These are phyloP conservation scores for Solanum habrochaites DNA, from an alignment of 257 asterid species.

Conservation along the genomic window DNA sequence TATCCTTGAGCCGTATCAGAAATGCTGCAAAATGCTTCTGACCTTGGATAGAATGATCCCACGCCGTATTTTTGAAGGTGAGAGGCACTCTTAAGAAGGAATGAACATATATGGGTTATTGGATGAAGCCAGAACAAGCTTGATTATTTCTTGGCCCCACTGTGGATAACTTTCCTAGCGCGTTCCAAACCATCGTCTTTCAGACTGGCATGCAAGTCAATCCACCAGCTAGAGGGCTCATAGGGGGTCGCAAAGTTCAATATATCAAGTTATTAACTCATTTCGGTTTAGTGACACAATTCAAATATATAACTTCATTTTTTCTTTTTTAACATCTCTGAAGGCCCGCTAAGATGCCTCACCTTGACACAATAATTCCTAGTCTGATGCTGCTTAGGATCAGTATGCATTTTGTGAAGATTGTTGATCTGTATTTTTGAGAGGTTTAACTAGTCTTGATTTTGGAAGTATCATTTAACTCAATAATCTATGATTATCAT, in stretches of 20 bases:
- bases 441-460: background rate
- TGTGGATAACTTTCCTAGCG: constrained; percentile 58
- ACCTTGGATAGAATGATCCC: constrained; percentile 25
- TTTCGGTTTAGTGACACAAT: background rate
- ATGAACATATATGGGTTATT: constrained; percentile 47
- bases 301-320: background rate
- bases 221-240: constrained; percentile 50
- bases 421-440: background rate
- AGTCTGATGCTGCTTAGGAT: background rate
- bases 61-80: constrained; percentile 50
- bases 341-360: background rate
- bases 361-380: background rate
- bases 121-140: constrained; percentile 63
- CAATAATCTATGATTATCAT: background rate
- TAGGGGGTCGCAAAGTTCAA: too few species aligned
- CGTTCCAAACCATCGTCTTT: constrained; percentile 56
- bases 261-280: constrained; percentile 35
- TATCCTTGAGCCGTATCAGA: constrained; percentile 54
- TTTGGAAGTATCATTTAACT: background rate
- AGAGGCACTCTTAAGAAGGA: constrained; percentile 66
- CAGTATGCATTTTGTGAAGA: background rate
- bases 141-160: constrained; percentile 56
- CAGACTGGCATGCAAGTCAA: constrained; percentile 60
- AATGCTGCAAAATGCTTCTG: constrained; percentile 43
- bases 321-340: background rate